phyloP scores from a whole-genome alignment of 192 early-diverging fungal genomes.

The Haplosporangium gracile region DNA sequence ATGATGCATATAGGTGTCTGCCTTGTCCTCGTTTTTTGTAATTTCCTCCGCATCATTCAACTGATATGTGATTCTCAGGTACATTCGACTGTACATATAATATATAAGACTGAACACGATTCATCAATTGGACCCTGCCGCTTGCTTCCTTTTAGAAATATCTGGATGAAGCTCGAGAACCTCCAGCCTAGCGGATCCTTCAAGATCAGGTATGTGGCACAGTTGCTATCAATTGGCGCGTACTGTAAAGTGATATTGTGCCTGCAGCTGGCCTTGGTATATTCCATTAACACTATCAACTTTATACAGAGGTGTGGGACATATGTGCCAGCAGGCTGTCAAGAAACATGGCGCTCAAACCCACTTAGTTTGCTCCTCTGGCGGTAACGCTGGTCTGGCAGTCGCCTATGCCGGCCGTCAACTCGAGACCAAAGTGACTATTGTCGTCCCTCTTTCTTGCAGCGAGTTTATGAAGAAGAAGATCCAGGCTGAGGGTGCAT shows the following conservation, averaged over 20 bases:
- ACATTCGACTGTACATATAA: no score
- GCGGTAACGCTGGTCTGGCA: conserved; percentile 75
- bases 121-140: background rate
- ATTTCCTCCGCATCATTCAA: background rate
- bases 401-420: conserved; percentile 77
- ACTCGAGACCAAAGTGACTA: conserved; percentile 65
- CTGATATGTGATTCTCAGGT: background rate
- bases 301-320: conserved; percentile 71
- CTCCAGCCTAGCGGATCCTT: conserved; percentile 84
- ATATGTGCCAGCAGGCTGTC: conserved; percentile 67
- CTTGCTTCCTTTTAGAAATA: conserved; percentile 59
- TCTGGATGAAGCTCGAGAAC: conserved; percentile 83
- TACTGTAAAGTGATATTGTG: no score
- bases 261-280: background rate
- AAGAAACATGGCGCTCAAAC: conserved; percentile 58
- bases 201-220: conserved; percentile 69
- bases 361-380: conserved; percentile 70
- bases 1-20: background rate
- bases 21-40: background rate
- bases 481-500: conserved; percentile 73
- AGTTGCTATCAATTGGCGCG: background rate
- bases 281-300: background rate
- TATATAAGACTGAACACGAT: background rate
- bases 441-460: conserved; percentile 68
- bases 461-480: conserved; percentile 64